Percentiles rank a stretch among this genome's conserved stretches.
These are phyloP conservation scores for Phtheirospermum japonicum DNA, from an alignment of 257 asterid genomes.

Conservation along the genomic window DNA sequence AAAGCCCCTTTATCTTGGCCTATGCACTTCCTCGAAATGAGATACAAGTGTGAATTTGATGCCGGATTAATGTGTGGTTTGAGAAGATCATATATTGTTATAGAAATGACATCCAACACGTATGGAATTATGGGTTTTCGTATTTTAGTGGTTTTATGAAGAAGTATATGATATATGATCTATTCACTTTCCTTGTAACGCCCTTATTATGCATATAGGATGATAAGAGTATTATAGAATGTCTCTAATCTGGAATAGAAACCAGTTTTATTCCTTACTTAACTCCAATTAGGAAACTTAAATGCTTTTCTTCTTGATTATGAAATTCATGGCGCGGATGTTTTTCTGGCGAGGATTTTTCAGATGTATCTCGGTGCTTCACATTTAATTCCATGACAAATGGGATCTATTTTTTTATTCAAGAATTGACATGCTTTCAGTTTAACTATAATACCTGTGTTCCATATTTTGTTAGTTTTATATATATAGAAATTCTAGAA, in stretches of 20 bases:
- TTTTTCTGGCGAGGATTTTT: background rate
- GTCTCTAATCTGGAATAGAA: background rate
- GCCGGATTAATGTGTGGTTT: background rate
- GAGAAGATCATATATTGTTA: background rate
- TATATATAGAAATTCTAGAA: background rate
- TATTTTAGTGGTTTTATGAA: background rate
- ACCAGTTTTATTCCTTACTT: background rate
- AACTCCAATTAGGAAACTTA: background rate
- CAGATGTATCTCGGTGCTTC: background rate
- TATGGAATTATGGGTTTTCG: background rate
- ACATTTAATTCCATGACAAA: background rate
- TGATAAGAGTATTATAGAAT: background rate
- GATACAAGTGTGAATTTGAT: constrained; percentile 9
- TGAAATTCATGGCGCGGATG: background rate
- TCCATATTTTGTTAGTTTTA: background rate
- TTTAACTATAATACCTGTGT: background rate
- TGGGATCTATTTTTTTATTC: background rate
- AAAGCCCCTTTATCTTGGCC: constrained; percentile 10
- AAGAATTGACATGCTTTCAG: background rate
- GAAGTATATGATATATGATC: background rate
- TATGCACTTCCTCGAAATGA: constrained; percentile 18
- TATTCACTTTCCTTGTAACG: background rate
- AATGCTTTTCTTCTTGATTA: background rate
- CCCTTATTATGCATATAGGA: background rate
- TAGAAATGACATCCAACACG: background rate